Evolutionary conservation across 129 eudicot species (phyloP).

Genomic region (Erigeron canadensis): DNA sequence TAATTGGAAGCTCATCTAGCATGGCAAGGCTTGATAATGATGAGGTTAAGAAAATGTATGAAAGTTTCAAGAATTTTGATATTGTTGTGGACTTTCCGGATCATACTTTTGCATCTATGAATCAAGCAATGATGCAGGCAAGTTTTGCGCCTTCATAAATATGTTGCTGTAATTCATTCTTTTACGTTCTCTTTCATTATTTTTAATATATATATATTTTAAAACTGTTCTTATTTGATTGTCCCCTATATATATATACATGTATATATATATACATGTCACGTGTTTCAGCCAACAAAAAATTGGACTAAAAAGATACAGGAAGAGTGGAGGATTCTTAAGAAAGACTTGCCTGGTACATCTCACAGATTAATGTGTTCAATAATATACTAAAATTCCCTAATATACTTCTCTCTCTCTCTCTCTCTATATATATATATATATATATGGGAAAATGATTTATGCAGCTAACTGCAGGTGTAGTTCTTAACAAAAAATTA

Average conservation of each 20-base stretch:
- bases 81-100: conserved; percentile 68
- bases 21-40: conserved; percentile 27
- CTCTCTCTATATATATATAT: too few species aligned
- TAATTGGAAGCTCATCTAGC: conserved; percentile 25
- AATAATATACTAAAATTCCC: not conserved
- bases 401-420: too few species aligned
- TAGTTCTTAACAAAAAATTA: too few species aligned
- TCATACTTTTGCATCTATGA: conserved; percentile 37
- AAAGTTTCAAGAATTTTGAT: conserved; percentile 68
- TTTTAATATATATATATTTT: too few species aligned
- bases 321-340: conserved; percentile 89
- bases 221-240: too few species aligned
- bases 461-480: too few species aligned
- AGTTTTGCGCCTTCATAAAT: not conserved
- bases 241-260: too few species aligned
- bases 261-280: not conserved
- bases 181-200: not conserved
- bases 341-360: conserved; percentile 80
- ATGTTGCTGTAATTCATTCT: not conserved
- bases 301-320: conserved; percentile 75
- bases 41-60: conserved; percentile 41
- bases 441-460: too few species aligned
- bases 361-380: conserved; percentile 5
- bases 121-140: conserved; percentile 47
- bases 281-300: conserved; percentile 53